Evolutionary conservation across 306 rosid genomes (phyloP), one percentile per base, ranked within the genome.

Genomic region (Cucumis hystrix): DNA sequence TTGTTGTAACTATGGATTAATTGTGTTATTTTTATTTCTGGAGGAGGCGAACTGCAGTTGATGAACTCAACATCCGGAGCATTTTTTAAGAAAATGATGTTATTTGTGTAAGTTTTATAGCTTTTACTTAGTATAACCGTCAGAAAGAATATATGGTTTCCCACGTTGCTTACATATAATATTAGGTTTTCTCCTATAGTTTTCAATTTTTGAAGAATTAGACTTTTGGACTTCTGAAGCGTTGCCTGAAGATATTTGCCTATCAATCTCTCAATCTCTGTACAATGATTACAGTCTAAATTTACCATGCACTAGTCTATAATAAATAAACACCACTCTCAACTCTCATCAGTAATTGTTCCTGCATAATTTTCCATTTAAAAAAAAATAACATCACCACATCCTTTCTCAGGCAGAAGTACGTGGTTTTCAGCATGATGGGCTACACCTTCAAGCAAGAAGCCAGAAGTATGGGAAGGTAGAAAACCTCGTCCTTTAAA

Each of bases 381-480:
- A 14, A 59, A 14, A 14, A 47, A 45, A 13, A 49, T 70, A 64
- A 66, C 54, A 58, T 23, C 39, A 25, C 40, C 39, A 4, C 15
- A 10, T 18, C 69, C 56, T 73, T 63, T 62, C 51, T 28, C 83
- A 92, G 98, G 97, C 97, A 14, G 98, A 95, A 84, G 92, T 95
- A 81, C 97, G 97, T 40, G 96, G 96, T 74, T 84, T 86, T 60
- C 97, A 92, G 82, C 83, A 87, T 59, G 97, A 95, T 78, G 97
- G 97, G 54, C 83, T 94, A 77, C 97, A 94, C 81, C 96, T 95
- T 80, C 98, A 95, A 85, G 97, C 98, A 78, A 85, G 98, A 87
- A 95, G 97, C 80, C 92, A 88, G 84, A 92, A 92, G 82, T 92
- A 90, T 65, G 98, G 96, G 41, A 95, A 95, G 97, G 99, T 92